Evolutionary conservation across 345 rosid genomes (phyloP).

Genomic region (Lepidium sativum): DNA sequence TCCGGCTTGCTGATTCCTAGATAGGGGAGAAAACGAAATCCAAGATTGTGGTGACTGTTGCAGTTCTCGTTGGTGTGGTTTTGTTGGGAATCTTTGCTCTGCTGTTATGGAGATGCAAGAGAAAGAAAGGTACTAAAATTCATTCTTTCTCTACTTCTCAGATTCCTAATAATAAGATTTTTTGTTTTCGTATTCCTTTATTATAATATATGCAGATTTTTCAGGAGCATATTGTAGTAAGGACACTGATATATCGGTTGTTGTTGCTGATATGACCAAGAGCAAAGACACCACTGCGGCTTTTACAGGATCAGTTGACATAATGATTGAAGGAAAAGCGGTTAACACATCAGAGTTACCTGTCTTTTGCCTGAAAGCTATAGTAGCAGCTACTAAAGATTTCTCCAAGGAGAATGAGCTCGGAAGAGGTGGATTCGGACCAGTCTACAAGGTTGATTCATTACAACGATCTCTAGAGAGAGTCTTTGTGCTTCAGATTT

Average conservation of each 20-base stretch:
- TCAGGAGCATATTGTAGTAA: slow-evolving; percentile 33
- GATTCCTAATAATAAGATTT: not conserved
- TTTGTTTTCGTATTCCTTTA: not conserved
- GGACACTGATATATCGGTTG: slow-evolving; percentile 15
- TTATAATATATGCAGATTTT: slow-evolving; percentile 34
- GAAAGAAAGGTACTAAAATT: slow-evolving; percentile 24
- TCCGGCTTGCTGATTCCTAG: slow-evolving; percentile 37
- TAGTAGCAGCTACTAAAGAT: slow-evolving; percentile 23
- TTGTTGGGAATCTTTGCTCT: slow-evolving; percentile 24
- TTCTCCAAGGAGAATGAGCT: slow-evolving; percentile 26
- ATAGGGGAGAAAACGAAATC: slow-evolving; percentile 30
- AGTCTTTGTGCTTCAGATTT: not conserved
- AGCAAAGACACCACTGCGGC: slow-evolving; percentile 14
- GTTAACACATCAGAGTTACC: slow-evolving; percentile 29
- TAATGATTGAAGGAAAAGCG: slow-evolving; percentile 29
- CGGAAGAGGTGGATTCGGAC: slow-evolving; percentile 31
- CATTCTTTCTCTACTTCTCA: not conserved
- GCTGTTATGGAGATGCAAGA: slow-evolving; percentile 27
- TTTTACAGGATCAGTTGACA: slow-evolving; percentile 28
- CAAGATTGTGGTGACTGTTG: slow-evolving; percentile 28
- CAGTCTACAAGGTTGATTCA: slow-evolving; percentile 29
- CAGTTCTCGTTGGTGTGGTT: slow-evolving; percentile 32
- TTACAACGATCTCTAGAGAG: not conserved
- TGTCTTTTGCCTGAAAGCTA: slow-evolving; percentile 7
- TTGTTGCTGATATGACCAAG: slow-evolving; percentile 12